Percentiles rank a stretch among this genome's conserved stretches.
Conservation (phyloP, 345 rosid genomes). For the Eucalyptus coolabah region DNA sequence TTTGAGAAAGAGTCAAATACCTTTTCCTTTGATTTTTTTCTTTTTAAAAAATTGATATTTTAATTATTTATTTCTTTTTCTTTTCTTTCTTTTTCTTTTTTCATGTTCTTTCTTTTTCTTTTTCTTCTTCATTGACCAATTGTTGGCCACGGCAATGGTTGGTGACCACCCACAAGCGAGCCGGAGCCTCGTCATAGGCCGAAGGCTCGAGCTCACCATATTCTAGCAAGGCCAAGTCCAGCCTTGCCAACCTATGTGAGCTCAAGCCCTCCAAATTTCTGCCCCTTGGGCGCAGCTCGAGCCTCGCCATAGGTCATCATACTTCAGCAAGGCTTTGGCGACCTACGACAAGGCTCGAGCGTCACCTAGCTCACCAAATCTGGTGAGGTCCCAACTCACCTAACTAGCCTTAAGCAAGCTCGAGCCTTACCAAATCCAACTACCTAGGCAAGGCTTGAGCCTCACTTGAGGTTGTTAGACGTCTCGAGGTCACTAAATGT, state of each 20-base stretch:
- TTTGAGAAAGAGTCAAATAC: too few relatives aligned
- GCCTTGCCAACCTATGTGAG: too few relatives aligned
- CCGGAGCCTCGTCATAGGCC: accelerated
- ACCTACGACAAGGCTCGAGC: accelerated
- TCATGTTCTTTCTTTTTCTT: too few relatives aligned
- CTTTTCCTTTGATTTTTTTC: too few relatives aligned
- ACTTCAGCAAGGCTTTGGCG: accelerated
- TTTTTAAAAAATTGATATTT: too few relatives aligned
- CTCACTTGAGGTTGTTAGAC: too few relatives aligned
- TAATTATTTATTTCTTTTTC: too few relatives aligned
- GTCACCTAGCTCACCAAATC: too few relatives aligned
- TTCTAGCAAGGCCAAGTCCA: accelerated
- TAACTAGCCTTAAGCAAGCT: accelerated
- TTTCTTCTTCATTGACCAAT: too few relatives aligned
- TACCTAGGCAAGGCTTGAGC: too few relatives aligned
- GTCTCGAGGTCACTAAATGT: accelerated
- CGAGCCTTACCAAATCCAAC: accelerated
- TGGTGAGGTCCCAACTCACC: accelerated
- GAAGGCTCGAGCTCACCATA: too few relatives aligned
- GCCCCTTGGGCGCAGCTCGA: accelerated
- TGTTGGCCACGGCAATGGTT: accelerated
- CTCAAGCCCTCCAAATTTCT: accelerated
- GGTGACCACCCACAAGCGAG: accelerated
- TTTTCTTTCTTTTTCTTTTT: too few relatives aligned
- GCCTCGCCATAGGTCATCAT: accelerated